phyloP scores from a whole-genome alignment of 345 rosid genomes.

The Corchorus olitorius region DNA sequence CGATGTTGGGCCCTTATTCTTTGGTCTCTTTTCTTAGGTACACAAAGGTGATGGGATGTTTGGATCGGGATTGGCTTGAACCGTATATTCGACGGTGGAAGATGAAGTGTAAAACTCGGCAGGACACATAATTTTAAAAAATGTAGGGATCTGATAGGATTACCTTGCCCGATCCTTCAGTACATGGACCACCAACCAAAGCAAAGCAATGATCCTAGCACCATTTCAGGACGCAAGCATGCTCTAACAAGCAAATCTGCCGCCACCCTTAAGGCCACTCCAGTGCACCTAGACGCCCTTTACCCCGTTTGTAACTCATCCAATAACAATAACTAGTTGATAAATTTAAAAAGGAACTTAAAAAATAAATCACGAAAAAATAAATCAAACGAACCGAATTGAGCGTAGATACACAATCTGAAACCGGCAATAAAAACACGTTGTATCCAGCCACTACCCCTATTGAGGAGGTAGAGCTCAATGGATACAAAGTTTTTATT shows the following conservation, averaged over 20 bases:
- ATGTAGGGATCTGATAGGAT: slow-evolving; percentile 23
- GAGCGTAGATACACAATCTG: slow-evolving; percentile 14
- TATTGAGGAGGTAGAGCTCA: too few species aligned
- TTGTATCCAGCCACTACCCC: slow-evolving; percentile 52
- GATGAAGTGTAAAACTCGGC: too few species aligned
- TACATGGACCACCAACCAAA: slow-evolving; percentile 99
- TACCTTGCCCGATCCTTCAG: slow-evolving; percentile 99
- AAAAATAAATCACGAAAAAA: background rate
- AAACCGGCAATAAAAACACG: slow-evolving; percentile 84
- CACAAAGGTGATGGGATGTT: slow-evolving; percentile 52
- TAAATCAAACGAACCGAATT: slow-evolving; percentile 42
- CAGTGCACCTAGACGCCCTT: slow-evolving; percentile 83
- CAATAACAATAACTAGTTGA: slow-evolving; percentile 52
- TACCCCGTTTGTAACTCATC: slow-evolving; percentile 90
- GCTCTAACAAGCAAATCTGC: slow-evolving; percentile 81
- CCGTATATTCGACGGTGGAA: slow-evolving; percentile 71
- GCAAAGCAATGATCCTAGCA: slow-evolving; percentile 89
- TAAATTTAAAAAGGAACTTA: background rate
- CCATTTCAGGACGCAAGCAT: slow-evolving; percentile 88
- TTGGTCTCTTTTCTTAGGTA: slow-evolving; percentile 41
- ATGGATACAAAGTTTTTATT: too few species aligned
- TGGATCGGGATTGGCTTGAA: slow-evolving; percentile 47
- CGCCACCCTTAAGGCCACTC: slow-evolving; percentile 94
- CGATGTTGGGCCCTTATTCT: too few species aligned
- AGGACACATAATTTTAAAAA: too few species aligned